These are phyloP conservation scores for Penicillium verhagenii DNA, from an alignment of 495 filamentous ascomycete genomes.

Conservation along the genomic window DNA sequence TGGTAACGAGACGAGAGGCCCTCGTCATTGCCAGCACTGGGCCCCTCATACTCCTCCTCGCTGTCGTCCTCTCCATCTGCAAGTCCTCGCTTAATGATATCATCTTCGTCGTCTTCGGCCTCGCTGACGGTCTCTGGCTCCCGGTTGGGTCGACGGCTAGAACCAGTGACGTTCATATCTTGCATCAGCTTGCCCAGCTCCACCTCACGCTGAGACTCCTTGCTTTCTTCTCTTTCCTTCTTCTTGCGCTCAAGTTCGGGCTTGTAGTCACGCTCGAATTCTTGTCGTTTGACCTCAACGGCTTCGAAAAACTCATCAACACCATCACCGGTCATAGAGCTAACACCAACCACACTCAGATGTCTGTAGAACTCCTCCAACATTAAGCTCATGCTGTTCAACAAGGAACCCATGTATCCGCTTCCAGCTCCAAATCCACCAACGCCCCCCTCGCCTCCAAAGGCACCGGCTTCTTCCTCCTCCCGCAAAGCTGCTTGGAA, in stretches of 20 bases:
- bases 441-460: conserved; percentile 67
- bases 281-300: conserved; percentile 78
- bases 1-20: conserved; percentile 46
- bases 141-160: conserved; percentile 29
- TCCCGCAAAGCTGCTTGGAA: conserved; percentile 82
- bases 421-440: conserved; percentile 65
- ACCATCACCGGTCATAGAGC: conserved; percentile 87
- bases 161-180: conserved; percentile 75
- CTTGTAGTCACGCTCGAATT: conserved; percentile 89
- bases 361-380: conserved; percentile 97
- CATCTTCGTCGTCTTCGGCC: conserved; percentile 44
- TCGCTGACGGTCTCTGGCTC: conserved; percentile 53
- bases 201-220: conserved; percentile 65
- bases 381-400: conserved; percentile 98
- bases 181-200: conserved; percentile 92
- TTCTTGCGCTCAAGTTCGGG: conserved; percentile 83
- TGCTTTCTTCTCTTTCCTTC: conserved; percentile 70
- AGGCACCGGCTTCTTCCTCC: conserved; percentile 77
- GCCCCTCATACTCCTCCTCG: conserved; percentile 33
- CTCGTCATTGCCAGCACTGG: conserved; percentile 36
- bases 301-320: conserved; percentile 91
- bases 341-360: conserved; percentile 87
- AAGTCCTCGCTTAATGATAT: conserved; percentile 30
- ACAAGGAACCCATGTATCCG: conserved; percentile 93
- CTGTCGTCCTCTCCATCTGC: conserved; percentile 36